These are phyloP conservation scores for Peronospora destructor DNA, from an alignment of 352 stramenopile genomes.

Conservation along the genomic window DNA sequence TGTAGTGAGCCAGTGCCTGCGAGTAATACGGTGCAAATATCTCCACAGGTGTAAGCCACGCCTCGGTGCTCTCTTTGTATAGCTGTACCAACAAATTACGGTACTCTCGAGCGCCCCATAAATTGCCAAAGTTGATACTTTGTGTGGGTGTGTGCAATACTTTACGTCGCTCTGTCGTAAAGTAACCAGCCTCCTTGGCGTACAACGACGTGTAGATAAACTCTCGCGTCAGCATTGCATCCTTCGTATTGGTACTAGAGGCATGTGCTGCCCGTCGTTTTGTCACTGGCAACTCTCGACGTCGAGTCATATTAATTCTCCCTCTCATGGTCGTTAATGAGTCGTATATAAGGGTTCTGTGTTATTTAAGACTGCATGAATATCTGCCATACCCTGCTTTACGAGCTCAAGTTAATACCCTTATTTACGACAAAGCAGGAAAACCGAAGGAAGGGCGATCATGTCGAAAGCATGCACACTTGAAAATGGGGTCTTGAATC, in stretches of 20 bases:
- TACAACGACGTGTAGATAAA: conserved; percentile 84
- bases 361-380: not conserved
- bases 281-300: not conserved
- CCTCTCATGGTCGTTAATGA: not conserved
- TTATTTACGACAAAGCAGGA: not conserved
- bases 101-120: conserved; percentile 75
- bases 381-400: not conserved
- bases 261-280: not conserved
- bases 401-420: not conserved
- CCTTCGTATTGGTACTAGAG: not conserved
- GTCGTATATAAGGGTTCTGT: not conserved
- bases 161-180: conserved; percentile 64
- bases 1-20: conserved; percentile 81
- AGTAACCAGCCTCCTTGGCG: conserved; percentile 71
- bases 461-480: conserved; percentile 80
- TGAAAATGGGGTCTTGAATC: conserved; percentile 80
- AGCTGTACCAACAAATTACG: conserved; percentile 48
- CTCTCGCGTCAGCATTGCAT: conserved; percentile 59
- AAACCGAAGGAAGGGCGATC: not conserved
- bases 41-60: conserved; percentile 88
- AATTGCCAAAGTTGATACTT: conserved; percentile 66
- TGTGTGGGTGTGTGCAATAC: conserved; percentile 62
- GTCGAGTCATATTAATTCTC: not conserved
- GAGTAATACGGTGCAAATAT: conserved; percentile 87
- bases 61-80: conserved; percentile 65